These are phyloP conservation scores for Aspergillus latus DNA, from an alignment of 2,329 filamentous ascomycete genomes.

Conservation along the genomic window DNA sequence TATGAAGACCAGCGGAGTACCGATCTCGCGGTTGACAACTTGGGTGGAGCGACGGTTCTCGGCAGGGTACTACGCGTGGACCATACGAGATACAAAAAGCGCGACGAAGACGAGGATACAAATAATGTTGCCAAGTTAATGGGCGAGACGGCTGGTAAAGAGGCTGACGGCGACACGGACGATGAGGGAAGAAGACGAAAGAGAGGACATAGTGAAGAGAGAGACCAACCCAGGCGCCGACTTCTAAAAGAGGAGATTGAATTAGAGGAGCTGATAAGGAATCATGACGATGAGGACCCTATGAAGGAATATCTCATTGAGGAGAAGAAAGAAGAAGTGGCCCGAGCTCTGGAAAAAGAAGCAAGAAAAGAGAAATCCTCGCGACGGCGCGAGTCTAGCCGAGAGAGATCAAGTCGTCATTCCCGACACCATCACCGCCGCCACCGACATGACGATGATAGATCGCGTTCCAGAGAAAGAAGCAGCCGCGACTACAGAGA, in stretches of 20 bases:
- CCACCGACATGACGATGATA: conserved; percentile 33
- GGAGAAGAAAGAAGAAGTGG: conserved; percentile 87
- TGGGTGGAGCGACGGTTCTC: conserved; percentile 80
- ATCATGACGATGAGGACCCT: conserved; percentile 92
- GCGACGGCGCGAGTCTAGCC: conserved; percentile 32
- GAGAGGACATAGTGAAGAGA: conserved; percentile 44
- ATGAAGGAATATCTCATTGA: conserved; percentile 92
- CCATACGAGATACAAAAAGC: conserved; percentile 85
- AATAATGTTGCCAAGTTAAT: conserved; percentile 51
- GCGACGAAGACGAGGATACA: conserved; percentile 65
- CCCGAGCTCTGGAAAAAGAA: conserved; percentile 62
- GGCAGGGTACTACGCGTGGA: conserved; percentile 83
- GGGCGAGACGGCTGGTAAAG: conserved; percentile 44
- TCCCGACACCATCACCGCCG: conserved; percentile 49
- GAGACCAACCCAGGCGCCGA: conserved; percentile 53
- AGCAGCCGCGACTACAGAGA: conserved; percentile 32
- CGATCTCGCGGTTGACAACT: conserved; percentile 92
- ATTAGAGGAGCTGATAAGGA: conserved; percentile 68
- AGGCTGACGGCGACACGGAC: conserved; percentile 37
- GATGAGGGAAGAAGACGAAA: conserved; percentile 36
- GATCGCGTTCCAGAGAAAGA: conserved; percentile 34
- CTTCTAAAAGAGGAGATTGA: conserved; percentile 80
- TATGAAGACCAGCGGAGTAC: conserved; percentile 98
- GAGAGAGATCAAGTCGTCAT: conserved; percentile 45
- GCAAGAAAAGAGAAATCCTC: conserved; percentile 51